Evolutionary conservation across 768 basidiomycete genomes (phyloP), one percentile per base, ranked within the genome.

Genomic region (Pleurotus pulmonarius): DNA sequence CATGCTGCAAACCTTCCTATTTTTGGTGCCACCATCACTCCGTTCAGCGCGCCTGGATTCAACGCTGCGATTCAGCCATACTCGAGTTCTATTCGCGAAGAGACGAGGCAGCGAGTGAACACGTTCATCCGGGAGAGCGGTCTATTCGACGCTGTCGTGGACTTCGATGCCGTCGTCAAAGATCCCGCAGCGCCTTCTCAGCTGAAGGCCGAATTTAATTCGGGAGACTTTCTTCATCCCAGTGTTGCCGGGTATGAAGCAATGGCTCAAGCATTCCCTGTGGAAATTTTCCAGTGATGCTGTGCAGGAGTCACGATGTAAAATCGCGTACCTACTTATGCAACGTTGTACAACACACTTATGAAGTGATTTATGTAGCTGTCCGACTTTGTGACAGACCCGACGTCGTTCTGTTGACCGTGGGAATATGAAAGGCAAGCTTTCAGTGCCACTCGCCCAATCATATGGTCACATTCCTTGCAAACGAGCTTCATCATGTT

Each of bases 21-120:
- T 34, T 78, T 79, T 64, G 79, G 67, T 1, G 76, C 76, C 18
- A 82, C 81, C 1, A 81, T 82, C 62, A 81, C 79, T 34, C 78
- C 79, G 3, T 78, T 81, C 70, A 64, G 69, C 55, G 70, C 63
- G 16, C 63, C 64, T 20, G 68, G 65, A 5, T 53, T 53, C 44
- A 64, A 65, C 59, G 63, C 67, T 16, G 64, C 63, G 20, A 73
- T 72, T 56, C 71, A 73, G 58, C 67, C 71, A 13, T 78, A 78
- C 63, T 70, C 70, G 22, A 68, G 69, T 61, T 68, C 73, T 9
- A 64, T 65, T 38, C 67, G 75, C 45, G 78, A 80, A 64, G 65
- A 61, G 38, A 75, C 74, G 39, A 61, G 79, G 40, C 72, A 74
- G 66, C 61, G 69, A 24, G 70, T 80, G 22, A 80, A 82, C 60